Evolutionary conservation across 1,284 basidiomycete genomes (phyloP), one percentile per base, ranked within the genome.

Genomic region (Laetiporus sulphureus): DNA sequence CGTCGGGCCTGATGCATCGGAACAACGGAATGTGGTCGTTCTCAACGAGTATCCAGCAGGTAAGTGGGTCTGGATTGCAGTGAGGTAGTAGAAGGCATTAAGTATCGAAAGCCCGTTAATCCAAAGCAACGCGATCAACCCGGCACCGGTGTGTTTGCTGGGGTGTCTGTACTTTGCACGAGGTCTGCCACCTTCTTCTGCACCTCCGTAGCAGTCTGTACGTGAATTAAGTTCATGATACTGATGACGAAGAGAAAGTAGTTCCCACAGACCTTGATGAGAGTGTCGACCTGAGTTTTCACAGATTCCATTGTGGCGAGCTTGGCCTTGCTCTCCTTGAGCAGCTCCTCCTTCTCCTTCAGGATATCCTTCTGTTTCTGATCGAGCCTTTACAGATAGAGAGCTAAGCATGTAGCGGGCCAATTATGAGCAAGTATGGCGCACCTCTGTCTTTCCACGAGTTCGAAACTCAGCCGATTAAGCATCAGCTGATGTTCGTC

Each of bases 401-500:
- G 41, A 47, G 43, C n/a, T 32, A 8, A 46, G 23, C 30, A 41
- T 13, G 21, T 42, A 25, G 19, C 25, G 2, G 45, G 37, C 19
- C 38, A 29, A 41, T 54, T 51, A 36, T 33, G 32, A 22, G 22
- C 21, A 18, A 18, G 22, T 7, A 18, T 12, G 16, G 47, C 68
- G 27, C 56, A 85, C 87, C 86, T 73, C 64, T 88, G 83, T 35
- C 87, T 78, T 65, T 90, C 87, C 29, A 74, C 75, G 21, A 89
- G 76, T 59, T 90, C 86, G 54, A 90, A 90, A 55, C 77, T 82
- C 38, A 90, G 70, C 32, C 85, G 78, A 55, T 81, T 87, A 48
- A 89, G 72, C 81, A 89, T 86, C 27, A 90, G 68, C 52, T 87
- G 80, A 58, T 89, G 87, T 32, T 82, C 72, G 54, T 85, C 74